A percentile compares a stretch with the other conserved stretches of the same genome.
These are phyloP conservation scores for Yamadazyma diddensiae DNA, from an alignment of 1,139 yeast genomes.

Conservation along the genomic window DNA sequence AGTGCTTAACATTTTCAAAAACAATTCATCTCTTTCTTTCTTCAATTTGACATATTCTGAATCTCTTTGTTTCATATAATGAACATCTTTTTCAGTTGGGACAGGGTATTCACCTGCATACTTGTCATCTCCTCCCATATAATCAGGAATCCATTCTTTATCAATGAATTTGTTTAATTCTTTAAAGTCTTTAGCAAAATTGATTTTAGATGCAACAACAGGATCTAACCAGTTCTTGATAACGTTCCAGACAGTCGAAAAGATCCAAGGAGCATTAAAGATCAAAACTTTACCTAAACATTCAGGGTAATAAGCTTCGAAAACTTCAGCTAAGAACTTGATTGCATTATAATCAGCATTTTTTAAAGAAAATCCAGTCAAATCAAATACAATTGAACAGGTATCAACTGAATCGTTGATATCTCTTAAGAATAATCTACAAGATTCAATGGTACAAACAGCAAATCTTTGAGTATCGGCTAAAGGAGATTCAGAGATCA, in stretches of 20 bases:
- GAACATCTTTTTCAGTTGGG: constrained; percentile 41
- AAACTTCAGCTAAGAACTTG: constrained; percentile 43
- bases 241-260: constrained; percentile 46
- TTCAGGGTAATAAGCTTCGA: constrained; percentile 51
- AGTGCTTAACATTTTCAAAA: constrained; percentile 30
- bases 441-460: constrained; percentile 39
- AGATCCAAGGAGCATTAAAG: constrained; percentile 51
- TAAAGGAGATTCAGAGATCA: constrained; percentile 37
- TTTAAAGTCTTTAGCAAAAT: constrained; percentile 37
- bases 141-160: constrained; percentile 33
- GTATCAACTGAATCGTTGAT: constrained; percentile 35
- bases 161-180: constrained; percentile 35
- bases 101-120: constrained; percentile 48
- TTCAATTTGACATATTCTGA: constrained; percentile 24
- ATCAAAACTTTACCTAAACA: constrained; percentile 39
- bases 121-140: constrained; percentile 39
- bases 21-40: constrained; percentile 32
- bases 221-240: constrained; percentile 49
- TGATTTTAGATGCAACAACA: constrained; percentile 42
- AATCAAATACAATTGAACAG: constrained; percentile 41
- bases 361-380: constrained; percentile 45
- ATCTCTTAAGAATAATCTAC: constrained; percentile 35
- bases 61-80: constrained; percentile 27
- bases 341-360: constrained; percentile 45
- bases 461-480: constrained; percentile 41